Evolutionary conservation across 257 asterid genomes (phyloP), one percentile per base, ranked within the genome.

Genomic region (Jacaranda mimosifolia): DNA sequence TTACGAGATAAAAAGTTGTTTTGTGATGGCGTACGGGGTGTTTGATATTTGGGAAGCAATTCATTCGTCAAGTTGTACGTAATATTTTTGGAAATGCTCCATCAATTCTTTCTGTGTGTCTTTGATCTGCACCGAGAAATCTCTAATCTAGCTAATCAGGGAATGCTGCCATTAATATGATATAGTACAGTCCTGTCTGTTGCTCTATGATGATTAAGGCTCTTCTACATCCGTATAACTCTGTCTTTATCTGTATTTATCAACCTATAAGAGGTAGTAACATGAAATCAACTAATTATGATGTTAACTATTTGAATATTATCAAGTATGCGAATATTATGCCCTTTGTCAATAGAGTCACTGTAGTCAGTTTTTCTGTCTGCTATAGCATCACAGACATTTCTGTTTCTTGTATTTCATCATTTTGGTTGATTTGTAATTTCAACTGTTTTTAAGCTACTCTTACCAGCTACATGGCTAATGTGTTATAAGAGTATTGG

Each of bases 21-120:
- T 19, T 19, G 0, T 58, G 45, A 55, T 10, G 9, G 2, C n/a
- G 12, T 75, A 73, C 57, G 45, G 73, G 14, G 65, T 72, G 53
- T 72, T 64, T 55, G 75, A 19, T 75, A 62, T 73, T 18, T 80
- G 15, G 56, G 60, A 59, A 53, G 64, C 52, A 60, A 57, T 63
- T 45, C 18, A 8, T 58, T 62, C 68, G 69, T 40, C 43, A 1
- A 58, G 72, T 68, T 53, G 40, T 14, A 42, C 75, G 68, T 42
- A 43, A 35, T 19, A 42, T 5, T 39, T 67, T 13, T 9, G 45
- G 21, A 52, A 14, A 58, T 46, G 63, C 53, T 65, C 51, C 51
- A 3, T 63, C 53, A 19, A 69, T 26, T 62, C 70, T 38, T 21
- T 80, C 64, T 64, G 73, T 58, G 74, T 26, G 69, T 49, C 48